A percentile compares a stretch with the other conserved stretches of the same genome.
Evolutionary conservation across 164 flowering plant genomes (phyloP).

Genomic region (Kingdonia uniflora): DNA sequence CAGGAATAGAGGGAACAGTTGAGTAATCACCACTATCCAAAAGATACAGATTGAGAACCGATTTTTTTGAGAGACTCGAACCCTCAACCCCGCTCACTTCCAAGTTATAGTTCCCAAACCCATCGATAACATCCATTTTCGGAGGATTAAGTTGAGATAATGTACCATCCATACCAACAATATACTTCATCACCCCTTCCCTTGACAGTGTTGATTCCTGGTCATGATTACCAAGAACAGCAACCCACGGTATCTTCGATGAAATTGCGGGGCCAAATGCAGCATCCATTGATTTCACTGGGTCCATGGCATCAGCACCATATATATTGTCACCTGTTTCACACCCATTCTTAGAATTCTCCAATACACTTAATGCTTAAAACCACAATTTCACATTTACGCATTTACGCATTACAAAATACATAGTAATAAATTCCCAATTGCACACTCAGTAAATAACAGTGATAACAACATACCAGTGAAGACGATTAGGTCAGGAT

Average conservation of each 20-base stretch:
- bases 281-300: conserved; percentile 56
- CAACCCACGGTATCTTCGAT: conserved; percentile 84
- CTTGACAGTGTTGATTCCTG: conserved; percentile 71
- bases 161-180: conserved; percentile 51
- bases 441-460: too few species aligned
- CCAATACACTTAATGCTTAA: too few species aligned
- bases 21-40: conserved; percentile 98
- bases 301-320: conserved; percentile 52
- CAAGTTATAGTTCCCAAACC: conserved; percentile 87
- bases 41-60: conserved; percentile 75
- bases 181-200: conserved; percentile 76
- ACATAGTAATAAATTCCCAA: too few species aligned
- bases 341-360: neutral
- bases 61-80: conserved; percentile 55
- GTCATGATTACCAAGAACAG: conserved; percentile 92
- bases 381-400: too few species aligned
- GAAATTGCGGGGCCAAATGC: conserved; percentile 69
- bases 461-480: conserved; percentile 41
- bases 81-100: conserved; percentile 62
- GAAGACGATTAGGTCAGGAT: conserved; percentile 81
- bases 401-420: too few species aligned
- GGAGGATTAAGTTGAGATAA: conserved; percentile 29
- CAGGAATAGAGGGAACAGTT: conserved; percentile 51
- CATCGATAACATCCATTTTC: conserved; percentile 41
- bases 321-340: conserved; percentile 73